Evolutionary conservation across 2,329 filamentous ascomycete species (phyloP), one percentile per base, ranked within the genome.

Genomic region (Colletotrichum agaves): DNA sequence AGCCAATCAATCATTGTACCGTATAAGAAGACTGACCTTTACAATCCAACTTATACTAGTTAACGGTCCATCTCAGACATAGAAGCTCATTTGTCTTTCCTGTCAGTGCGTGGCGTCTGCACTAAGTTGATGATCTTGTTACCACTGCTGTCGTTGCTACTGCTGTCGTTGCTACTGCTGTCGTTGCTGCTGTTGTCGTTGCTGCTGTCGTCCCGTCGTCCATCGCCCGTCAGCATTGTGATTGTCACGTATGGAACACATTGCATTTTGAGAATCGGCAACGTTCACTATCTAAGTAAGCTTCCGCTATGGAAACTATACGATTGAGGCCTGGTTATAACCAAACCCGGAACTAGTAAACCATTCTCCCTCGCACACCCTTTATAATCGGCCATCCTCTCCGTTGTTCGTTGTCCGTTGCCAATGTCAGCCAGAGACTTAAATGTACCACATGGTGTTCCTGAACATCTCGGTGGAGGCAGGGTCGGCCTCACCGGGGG

Each of bases 401-500:
- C 27, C 27, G 27, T 4, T 27, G 6, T 27, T 7, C 27, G 6
- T 7, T 7, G 27, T 27, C 27, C 2, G 27, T 27, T 7, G 27
- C 27, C 6, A 8, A 7, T 27, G 27, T 8, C 27, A 7, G 27
- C 11, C 11, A 37, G 35, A 11, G 5, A 37, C 17, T 71, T 72
- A 83, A 58, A 83, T 82, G 70, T 77, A 83, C 81, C 81, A 83
- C 80, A 83, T 83, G 7, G 80, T 82, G 23, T 72, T 59, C 19
- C 74, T 73, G 73, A 81, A 65, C 65, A 60, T 74, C 61, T 6
- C 78, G 5, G 75, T 19, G 13, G 35, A 21, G 17, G 74, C 47
- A 4, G 71, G 69, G 11, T 74, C 49, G 15, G 61, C n/a, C n/a
- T 60, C 31, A 72, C 69, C 1, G 59, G 56, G 10, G 2, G 75